These are phyloP conservation scores for Pythium rhizo-oryzae DNA, from an alignment of 352 stramenopile species.

Conservation along the genomic window DNA sequence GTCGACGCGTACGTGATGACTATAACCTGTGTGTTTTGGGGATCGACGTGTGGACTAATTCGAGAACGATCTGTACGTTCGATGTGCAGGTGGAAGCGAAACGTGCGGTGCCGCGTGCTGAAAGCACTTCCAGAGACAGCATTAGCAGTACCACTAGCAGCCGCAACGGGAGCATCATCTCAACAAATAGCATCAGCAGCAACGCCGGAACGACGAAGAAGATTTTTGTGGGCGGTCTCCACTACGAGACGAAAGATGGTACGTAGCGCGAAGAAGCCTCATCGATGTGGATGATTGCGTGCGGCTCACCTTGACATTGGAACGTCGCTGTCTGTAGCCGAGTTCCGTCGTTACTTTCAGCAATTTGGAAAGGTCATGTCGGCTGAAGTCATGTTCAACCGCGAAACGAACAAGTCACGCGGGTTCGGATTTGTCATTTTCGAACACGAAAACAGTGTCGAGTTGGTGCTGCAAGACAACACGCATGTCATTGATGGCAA, in stretches of 20 bases:
- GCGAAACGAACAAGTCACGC: slow-evolving; percentile 94
- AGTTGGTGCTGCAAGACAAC: slow-evolving; percentile 84
- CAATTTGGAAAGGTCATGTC: slow-evolving; percentile 93
- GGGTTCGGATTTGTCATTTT: slow-evolving; percentile 96
- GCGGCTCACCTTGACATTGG: not conserved
- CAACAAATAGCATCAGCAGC: slow-evolving; percentile 58
- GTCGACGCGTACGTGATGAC: slow-evolving; percentile 62
- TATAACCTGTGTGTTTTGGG: not conserved
- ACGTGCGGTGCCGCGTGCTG: slow-evolving; percentile 86
- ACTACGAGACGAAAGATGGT: slow-evolving; percentile 95
- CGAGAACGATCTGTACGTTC: not conserved
- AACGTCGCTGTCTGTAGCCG: slow-evolving; percentile 48
- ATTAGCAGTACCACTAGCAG: slow-evolving; percentile 53
- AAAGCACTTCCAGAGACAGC: slow-evolving; percentile 72
- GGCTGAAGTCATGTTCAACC: slow-evolving; percentile 95
- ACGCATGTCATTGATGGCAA: slow-evolving; percentile 93
- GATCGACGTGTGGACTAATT: not conserved
- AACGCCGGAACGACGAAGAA: slow-evolving; percentile 84
- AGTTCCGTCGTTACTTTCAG: slow-evolving; percentile 93
- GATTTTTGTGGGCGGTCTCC: slow-evolving; percentile 92
- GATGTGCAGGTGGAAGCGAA: slow-evolving; percentile 89
- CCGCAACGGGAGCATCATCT: slow-evolving; percentile 55
- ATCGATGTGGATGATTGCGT: too few relatives aligned
- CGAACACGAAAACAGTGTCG: slow-evolving; percentile 85
- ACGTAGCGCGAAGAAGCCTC: slow-evolving; percentile 19